Base-by-base conservation (phyloP, 78 protist genomes). In the Polysphondylium violaceum region DNA sequence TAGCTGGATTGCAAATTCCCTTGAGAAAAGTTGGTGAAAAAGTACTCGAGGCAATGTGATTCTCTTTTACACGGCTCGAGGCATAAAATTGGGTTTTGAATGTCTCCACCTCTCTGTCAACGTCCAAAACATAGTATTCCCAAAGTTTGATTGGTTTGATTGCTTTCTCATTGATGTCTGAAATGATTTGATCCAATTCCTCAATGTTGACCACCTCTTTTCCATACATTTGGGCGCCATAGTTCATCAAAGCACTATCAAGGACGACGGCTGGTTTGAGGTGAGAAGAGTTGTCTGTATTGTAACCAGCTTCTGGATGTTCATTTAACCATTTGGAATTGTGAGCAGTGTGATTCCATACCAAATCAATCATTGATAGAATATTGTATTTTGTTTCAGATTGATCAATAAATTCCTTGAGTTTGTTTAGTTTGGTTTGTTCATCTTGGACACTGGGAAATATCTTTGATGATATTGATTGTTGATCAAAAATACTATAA, bases 271-370 rank as follows among this genome's bases (percentile, higher is more conserved):
- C 98, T 0, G 92, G 47, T 35, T 43, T 47, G 19, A 97, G 79
- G 38, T 96, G 98, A 21, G 97, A 96, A 2, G 90, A 56, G 53
- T 94, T 96, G 19, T 61, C 92, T 4, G 95, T 76, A 17, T 73
- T 88, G 75, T 94, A 98, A 21, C 97, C 94, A 21, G 97, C 98
- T 16, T 98, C 99, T 27, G 99, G 99, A 43, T 98, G 98, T n/a
- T 96, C 95, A 29, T 5, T 59, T 6, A 98, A 75, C 98, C 97
- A 96, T 3, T 67, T 53, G 1, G 93, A 44, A 77, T 96, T 94
- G 63, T 69, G 58, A 7, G 99, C 93, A 12, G 97, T 95, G 78
- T 97, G 99, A 72, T 96, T 97, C 96, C 89, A 94, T 36, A 97
- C 97, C 19, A 96, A 77, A 64, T 97, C 99, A 25, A 87, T 88